Percentiles rank a stretch among this genome's conserved stretches.
Conservation (phyloP, 2,329 filamentous ascomycete genomes). For the Mariannaea elegans region DNA sequence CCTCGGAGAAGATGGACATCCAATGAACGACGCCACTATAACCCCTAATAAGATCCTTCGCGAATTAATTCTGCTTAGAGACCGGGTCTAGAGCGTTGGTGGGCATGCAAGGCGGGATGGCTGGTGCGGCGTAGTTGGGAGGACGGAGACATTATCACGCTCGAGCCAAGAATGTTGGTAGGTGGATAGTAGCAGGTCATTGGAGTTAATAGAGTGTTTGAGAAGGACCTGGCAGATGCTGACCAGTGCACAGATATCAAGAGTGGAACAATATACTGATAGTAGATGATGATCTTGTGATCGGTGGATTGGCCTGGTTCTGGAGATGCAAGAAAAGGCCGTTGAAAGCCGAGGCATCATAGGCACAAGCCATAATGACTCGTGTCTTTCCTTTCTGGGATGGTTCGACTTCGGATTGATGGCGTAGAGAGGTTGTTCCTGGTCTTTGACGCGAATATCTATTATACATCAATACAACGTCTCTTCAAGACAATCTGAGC, state of each 20-base stretch:
- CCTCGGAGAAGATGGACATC: not conserved
- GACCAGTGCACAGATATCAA: conserved; percentile 6
- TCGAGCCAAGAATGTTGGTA: conserved; percentile 1
- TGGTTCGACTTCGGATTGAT: not conserved
- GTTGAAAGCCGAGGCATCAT: not conserved
- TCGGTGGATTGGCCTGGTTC: not conserved
- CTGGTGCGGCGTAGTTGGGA: not conserved
- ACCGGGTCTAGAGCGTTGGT: not conserved
- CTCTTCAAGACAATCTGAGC: not conserved
- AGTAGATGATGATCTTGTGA: not conserved
- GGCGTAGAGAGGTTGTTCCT: not conserved
- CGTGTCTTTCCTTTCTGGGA: not conserved
- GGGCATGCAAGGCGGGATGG: not conserved
- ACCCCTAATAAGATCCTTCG: not conserved
- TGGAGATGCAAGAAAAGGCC: not conserved
- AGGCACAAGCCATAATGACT: conserved; percentile 5
- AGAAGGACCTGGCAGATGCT: conserved; percentile 10
- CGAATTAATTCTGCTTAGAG: not conserved
- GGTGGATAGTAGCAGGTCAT: not conserved
- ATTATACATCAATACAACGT: not conserved
- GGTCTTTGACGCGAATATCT: not conserved
- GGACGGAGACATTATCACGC: not conserved
- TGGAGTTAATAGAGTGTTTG: no score
- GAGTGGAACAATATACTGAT: not conserved
- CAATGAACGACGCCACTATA: not conserved